A percentile compares a stretch with the other conserved stretches of the same genome.
Conservation (phyloP, 2,329 filamentous ascomycete genomes). For the Ramularia endophylla region DNA sequence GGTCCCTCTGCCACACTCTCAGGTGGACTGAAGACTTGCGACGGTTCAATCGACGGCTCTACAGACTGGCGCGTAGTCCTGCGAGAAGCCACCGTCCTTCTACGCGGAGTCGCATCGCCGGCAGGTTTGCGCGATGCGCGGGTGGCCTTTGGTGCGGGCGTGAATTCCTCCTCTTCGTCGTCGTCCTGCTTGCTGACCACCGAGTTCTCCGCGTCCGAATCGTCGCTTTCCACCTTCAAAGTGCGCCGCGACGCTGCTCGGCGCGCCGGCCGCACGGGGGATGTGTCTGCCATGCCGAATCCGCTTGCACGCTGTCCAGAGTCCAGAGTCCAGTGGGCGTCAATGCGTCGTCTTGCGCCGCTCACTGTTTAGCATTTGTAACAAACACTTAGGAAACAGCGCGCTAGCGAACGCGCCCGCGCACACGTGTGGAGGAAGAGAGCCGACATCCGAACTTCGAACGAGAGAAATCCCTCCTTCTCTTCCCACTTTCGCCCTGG, state of each 20-base stretch:
- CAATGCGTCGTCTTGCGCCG: not conserved
- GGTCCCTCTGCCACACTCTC: conserved; percentile 47
- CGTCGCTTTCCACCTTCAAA: conserved; percentile 69
- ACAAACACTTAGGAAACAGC: too few relatives aligned
- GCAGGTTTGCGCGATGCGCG: conserved; percentile 52
- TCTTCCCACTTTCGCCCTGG: too few relatives aligned
- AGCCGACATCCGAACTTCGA: too few relatives aligned
- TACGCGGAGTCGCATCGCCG: conserved; percentile 42
- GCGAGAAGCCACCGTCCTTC: conserved; percentile 35
- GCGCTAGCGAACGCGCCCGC: too few relatives aligned
- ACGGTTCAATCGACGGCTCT: conserved; percentile 54
- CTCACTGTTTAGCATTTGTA: conserved; percentile 2
- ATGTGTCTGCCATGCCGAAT: conserved; percentile 21
- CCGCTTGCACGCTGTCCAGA: conserved; percentile 5
- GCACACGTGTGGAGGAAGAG: too few relatives aligned
- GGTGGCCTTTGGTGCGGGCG: conserved; percentile 60
- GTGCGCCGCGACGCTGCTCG: conserved; percentile 61
- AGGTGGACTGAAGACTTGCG: conserved; percentile 55
- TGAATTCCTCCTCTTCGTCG: conserved; percentile 71
- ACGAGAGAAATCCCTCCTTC: too few relatives aligned
- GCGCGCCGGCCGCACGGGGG: conserved; percentile 51
- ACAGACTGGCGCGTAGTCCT: conserved; percentile 43
- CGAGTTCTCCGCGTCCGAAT: conserved; percentile 47
- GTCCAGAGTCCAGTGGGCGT: conserved; percentile 5
- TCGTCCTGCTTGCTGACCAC: conserved; percentile 47